phyloP scores from a whole-genome alignment of 305 asterid genomes.

The Fraxinus paxiana region DNA sequence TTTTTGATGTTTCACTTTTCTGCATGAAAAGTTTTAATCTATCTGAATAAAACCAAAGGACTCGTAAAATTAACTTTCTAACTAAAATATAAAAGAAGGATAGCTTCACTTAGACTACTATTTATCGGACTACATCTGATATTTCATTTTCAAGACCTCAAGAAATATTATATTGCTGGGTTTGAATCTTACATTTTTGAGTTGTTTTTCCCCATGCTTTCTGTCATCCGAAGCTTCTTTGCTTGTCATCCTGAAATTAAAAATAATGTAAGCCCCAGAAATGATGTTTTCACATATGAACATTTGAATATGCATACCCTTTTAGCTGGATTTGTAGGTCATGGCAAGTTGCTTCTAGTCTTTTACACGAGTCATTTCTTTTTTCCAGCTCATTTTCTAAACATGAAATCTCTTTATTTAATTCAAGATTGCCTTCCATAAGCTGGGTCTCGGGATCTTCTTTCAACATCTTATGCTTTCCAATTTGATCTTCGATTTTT shows the following conservation, averaged over 20 bases:
- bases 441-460: conserved; percentile 40
- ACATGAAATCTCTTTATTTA: conserved; percentile 31
- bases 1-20: neutral
- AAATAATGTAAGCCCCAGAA: conserved; percentile 10
- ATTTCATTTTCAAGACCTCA: neutral
- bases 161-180: neutral
- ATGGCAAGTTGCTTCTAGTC: conserved; percentile 29
- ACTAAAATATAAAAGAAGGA: neutral
- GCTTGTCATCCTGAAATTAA: conserved; percentile 40
- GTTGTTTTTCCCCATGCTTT: conserved; percentile 35
- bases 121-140: neutral
- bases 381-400: conserved; percentile 35
- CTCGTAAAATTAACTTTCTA: neutral
- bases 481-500: conserved; percentile 32
- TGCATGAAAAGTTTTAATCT: neutral
- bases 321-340: conserved; percentile 37
- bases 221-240: conserved; percentile 31
- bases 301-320: conserved; percentile 38
- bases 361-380: conserved; percentile 27
- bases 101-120: neutral
- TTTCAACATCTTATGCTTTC: conserved; percentile 29
- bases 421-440: conserved; percentile 37
- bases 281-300: conserved; percentile 12
- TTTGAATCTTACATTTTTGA: conserved; percentile 52
- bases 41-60: neutral